Base-by-base conservation (phyloP, 129 eudicot genomes). In the Flaveria ramosissima region DNA sequence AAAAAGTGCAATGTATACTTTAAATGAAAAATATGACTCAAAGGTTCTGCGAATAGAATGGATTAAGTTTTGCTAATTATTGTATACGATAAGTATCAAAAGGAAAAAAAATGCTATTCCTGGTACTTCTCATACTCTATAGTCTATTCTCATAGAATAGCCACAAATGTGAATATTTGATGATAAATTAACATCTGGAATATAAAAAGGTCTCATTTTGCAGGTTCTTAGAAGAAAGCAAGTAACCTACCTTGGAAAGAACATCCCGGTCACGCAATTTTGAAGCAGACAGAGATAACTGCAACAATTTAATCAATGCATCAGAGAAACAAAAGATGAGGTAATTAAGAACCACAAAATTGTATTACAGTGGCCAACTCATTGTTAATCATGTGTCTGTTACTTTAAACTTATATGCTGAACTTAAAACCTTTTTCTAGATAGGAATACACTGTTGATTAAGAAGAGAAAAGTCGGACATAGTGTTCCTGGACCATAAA, bases 221-320 rank as follows among this genome's bases (percentile, higher is more conserved):
- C 21, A 62, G 39, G 36, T 72, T 48, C 72, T 59, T 48, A 64
- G 9, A 73, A 26, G 42, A 23, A 57, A 32, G 59, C 26, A 76
- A 77, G 60, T 17, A 75, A 74, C 83, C 26, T 70, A 94, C 99
- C 97, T 94, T 94, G 81, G 97, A 94, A 78, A 94, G 89, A 81
- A 94, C 87, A 48, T 94, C 99, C 77, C 96, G 83, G 76, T 94
- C 92, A 77, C 90, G 92, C 83, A 94, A 88, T 62, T 86, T 87
- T 76, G 96, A 78, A 82, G 93, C 97, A 78, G 97, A 89, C 64
- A 94, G 48, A 30, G 99, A 89, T 61, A 94, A 79, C 99, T 94
- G 97, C 86, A 85, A 82, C 24, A 77, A 78, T 60, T 68, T 65
- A 57, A 24, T 52, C 23, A 39, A 73, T 61, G 60, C 79, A 46